Percentiles rank a stretch among this genome's conserved stretches.
These are phyloP conservation scores for Gnomoniopsis sp. DNA, from an alignment of 2,329 filamentous ascomycete species.

Conservation along the genomic window DNA sequence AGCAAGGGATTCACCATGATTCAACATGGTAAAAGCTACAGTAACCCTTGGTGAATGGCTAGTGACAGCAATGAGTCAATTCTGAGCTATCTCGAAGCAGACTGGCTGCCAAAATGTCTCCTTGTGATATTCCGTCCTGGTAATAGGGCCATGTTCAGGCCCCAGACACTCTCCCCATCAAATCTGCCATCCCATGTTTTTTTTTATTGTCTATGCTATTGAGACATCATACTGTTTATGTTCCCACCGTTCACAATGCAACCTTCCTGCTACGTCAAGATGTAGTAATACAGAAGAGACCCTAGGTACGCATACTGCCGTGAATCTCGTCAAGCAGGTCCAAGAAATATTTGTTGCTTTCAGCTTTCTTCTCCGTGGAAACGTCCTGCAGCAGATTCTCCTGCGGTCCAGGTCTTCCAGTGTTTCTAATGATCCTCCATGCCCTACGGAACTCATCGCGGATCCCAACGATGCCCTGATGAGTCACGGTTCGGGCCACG, in stretches of 20 bases:
- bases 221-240: not conserved
- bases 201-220: not conserved
- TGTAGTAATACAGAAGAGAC: not conserved
- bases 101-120: too few species aligned
- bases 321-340: conserved; percentile 39
- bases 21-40: too few species aligned
- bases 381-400: conserved; percentile 55
- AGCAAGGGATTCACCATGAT: too few species aligned
- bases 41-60: too few species aligned
- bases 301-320: conserved; percentile 20
- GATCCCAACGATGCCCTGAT: conserved; percentile 77
- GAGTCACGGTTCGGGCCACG: conserved; percentile 80
- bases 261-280: not conserved
- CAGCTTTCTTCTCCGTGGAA: conserved; percentile 31
- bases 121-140: too few species aligned
- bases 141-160: too few species aligned
- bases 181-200: not conserved
- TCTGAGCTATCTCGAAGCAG: too few species aligned
- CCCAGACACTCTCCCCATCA: too few species aligned
- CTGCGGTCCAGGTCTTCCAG: conserved; percentile 37
- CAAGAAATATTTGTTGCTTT: conserved; percentile 28
- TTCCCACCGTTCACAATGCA: not conserved
- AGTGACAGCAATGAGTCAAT: too few species aligned
- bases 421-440: conserved; percentile 63
- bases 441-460: conserved; percentile 81